Evolutionary conservation across 2,329 filamentous ascomycete genomes (phyloP), one percentile per base, ranked within the genome.

Genomic region (Colletotrichum gigasporum): DNA sequence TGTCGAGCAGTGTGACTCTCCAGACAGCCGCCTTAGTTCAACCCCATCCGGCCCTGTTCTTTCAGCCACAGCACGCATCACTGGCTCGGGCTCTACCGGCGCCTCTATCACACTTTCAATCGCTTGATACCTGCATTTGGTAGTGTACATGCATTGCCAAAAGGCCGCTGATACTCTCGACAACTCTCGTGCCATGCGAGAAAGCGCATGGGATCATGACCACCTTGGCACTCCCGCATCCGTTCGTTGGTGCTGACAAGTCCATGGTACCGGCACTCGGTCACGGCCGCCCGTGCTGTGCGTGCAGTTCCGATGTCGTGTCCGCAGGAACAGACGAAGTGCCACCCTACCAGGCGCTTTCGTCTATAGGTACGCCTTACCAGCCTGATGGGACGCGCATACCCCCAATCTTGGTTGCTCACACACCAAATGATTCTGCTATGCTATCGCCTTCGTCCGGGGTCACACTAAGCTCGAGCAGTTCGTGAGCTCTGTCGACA

Each of bases 391-490:
- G 22, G 18, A 48, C 18, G 14, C n/a, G 24, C 8, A 26, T n/a
- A n/a, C n/a, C n/a, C 5, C 7, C 10, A 28, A 11, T 39, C 18
- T 5, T 37, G 8, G 22, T 14, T 26, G 30, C 22, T 72, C 66
- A 80, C 5, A 72, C 72, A 3, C 74, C 78, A 72, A 82, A 82
- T 16, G 78, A 79, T 59, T 76, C 78, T 35, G 76, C 78, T 7
- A 82, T 72, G 26, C 75, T 78, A 59, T 84, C 80, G 2, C 83
- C 84, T 59, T 87, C 84, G 39, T 97, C 92, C 0, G 93, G 91
- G 55, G 92, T 96, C 20, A 97, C 87, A 2, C 89, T 87, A 65
- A 93, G 82, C 74, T 97, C 93, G 37, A 98, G 77, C 67, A 99
- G 81, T 71, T 91, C 88, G 70, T 95, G 90, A 3, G 96, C 95